phyloP scores from a whole-genome alignment of 225 moss, liverwort and hornwort species.

The Marchantia paleacea region DNA sequence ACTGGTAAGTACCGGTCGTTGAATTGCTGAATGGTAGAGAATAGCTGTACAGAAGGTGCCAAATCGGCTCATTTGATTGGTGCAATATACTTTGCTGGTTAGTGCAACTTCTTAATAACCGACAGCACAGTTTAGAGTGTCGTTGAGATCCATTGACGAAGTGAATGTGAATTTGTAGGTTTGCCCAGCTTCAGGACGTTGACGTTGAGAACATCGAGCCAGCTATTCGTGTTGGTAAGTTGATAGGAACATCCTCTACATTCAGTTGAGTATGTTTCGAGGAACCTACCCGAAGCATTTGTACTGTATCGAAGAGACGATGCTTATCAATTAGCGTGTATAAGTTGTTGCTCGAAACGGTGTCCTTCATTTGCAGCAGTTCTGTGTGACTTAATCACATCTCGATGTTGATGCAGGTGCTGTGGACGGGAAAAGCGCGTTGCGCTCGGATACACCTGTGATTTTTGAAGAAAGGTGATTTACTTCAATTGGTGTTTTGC shows the following conservation, averaged over 20 bases:
- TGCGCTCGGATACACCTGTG: constrained; percentile 58
- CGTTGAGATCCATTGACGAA: background rate
- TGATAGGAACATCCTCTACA: too few species aligned
- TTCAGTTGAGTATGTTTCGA: background rate
- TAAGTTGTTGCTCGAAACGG: background rate
- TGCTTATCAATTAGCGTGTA: background rate
- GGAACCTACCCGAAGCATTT: background rate
- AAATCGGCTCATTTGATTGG: background rate
- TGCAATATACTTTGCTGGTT: background rate
- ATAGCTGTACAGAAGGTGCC: background rate
- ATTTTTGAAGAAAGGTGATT: constrained; percentile 59
- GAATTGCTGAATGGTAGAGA: background rate
- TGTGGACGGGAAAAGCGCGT: constrained; percentile 56
- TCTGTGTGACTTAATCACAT: background rate
- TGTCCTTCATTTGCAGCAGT: background rate
- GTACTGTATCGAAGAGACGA: background rate
- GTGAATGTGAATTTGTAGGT: constrained; percentile 41
- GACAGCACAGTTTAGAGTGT: background rate
- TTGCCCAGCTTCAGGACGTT: constrained; percentile 85
- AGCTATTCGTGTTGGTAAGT: constrained; percentile 76
- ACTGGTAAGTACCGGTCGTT: constrained; percentile 53
- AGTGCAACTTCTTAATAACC: background rate
- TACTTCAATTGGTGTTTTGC: background rate
- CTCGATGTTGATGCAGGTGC: constrained; percentile 46
- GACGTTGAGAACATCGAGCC: constrained; percentile 67